Base-by-base conservation (phyloP, 345 rosid species). In the Melaleuca quinquenervia region DNA sequence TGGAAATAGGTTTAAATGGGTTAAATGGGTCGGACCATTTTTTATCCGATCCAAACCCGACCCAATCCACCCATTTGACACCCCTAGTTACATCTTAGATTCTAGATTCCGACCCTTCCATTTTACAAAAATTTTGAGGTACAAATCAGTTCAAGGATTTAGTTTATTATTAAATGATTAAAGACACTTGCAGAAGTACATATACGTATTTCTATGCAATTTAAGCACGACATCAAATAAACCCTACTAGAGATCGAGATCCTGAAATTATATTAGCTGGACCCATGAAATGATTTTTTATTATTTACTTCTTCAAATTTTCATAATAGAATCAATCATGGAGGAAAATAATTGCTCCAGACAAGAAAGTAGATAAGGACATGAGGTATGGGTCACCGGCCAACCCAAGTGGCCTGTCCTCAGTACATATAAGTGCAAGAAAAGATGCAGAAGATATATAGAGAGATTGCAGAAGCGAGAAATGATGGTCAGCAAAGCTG, bases 71-170 rank as follows among this genome's bases (percentile, higher is more conserved):
- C n/a, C n/a, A n/a, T n/a, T n/a, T n/a, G n/a, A n/a, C n/a, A n/a
- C n/a, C n/a, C n/a, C n/a, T n/a, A n/a, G n/a, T n/a, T n/a, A 10
- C n/a, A 55, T 22, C 21, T 29, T 29, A 62, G 1, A 27, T 62
- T 62, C 15, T 6, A 29, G 1, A 62, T 62, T 62, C 3, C 1
- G 0, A 62, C 75, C 36, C 22, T 62, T 16, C 41, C 3, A 62
- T 29, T 3, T 29, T 3, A 1, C 11, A 62, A 32, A 3, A 29
- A 64, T 6, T 32, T 64, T 16, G 7, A 64, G 7, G 7, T 64
- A 14, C 3, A 1, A 29, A 32, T 64, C 3, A 3, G 2, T 64
- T 29, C 12, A 0, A 16, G 32, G 0, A 2, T 32, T 24, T 64
- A 32, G 24, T 32, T 32, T 12, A 64, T 64, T 64, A 32, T 29